phyloP scores from a whole-genome alignment of 805 yeast species.

The Saccharomycopsis fibuligera region DNA sequence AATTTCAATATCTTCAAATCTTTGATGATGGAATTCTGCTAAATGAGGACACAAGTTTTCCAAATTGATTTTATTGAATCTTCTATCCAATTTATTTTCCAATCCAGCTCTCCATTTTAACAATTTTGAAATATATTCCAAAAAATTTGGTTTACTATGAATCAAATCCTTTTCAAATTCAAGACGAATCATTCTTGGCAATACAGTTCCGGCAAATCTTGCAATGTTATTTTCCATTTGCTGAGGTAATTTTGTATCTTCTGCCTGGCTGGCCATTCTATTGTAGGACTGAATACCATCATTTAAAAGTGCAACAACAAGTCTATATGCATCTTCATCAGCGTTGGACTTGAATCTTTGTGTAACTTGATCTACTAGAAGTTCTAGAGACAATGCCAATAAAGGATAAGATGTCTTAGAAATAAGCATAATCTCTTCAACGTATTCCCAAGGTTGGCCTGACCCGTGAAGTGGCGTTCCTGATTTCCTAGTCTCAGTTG shows the following conservation, averaged over 20 bases:
- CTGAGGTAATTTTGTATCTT: conserved; percentile 67
- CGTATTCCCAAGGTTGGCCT: conserved; percentile 87
- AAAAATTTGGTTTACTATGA: conserved; percentile 78
- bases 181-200: conserved; percentile 81
- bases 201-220: conserved; percentile 85
- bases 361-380: conserved; percentile 90
- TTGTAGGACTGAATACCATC: conserved; percentile 90
- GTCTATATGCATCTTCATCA: conserved; percentile 93
- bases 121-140: conserved; percentile 74
- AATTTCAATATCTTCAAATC: conserved; percentile 93
- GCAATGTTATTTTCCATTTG: conserved; percentile 85
- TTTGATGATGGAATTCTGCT: conserved; percentile 96
- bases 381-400: conserved; percentile 85
- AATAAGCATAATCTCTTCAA: conserved; percentile 86
- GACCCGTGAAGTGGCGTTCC: conserved; percentile 14
- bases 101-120: conserved; percentile 89
- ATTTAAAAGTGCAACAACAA: conserved; percentile 83
- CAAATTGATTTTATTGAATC: conserved; percentile 69
- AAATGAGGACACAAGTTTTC: conserved; percentile 92
- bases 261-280: conserved; percentile 61
- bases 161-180: conserved; percentile 92
- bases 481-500: neutral
- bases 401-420: conserved; percentile 94
- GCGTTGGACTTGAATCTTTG: conserved; percentile 90
- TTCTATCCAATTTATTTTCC: conserved; percentile 84